Evolutionary conservation across 1,139 yeast species (phyloP).

Genomic region (Yamadazyma diddensiae): DNA sequence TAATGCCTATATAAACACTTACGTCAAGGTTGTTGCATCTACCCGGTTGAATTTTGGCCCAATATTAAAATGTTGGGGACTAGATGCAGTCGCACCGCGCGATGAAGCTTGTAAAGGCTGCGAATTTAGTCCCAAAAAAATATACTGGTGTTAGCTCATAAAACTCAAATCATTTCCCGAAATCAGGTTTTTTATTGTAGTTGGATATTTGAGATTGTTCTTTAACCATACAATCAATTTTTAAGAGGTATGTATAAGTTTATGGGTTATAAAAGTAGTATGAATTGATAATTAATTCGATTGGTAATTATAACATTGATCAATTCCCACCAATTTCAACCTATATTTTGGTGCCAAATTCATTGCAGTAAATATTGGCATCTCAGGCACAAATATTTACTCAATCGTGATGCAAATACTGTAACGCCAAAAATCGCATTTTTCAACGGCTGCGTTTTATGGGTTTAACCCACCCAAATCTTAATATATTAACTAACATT

Average conservation of each 20-base stretch:
- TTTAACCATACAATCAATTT: background rate
- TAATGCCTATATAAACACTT: background rate
- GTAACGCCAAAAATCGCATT: too few species aligned
- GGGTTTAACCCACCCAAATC: background rate
- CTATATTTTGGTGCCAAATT: too few species aligned
- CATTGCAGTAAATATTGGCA: too few species aligned
- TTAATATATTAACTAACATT: conserved; percentile 1
- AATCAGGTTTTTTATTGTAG: background rate
- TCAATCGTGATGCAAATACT: too few species aligned
- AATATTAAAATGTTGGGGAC: conserved; percentile 14
- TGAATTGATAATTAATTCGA: too few species aligned
- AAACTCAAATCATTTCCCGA: conserved; percentile 4
- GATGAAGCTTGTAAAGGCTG: conserved; percentile 5
- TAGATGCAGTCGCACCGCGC: background rate
- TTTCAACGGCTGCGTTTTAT: too few species aligned
- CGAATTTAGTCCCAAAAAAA: conserved; percentile 4
- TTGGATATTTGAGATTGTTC: background rate
- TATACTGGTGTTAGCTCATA: conserved; percentile 3
- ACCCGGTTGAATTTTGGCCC: conserved; percentile 11
- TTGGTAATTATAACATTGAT: too few species aligned
- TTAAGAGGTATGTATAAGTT: conserved; percentile 2
- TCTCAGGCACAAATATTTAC: too few species aligned
- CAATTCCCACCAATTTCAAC: too few species aligned
- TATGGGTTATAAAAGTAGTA: too few species aligned
- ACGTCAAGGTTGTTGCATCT: conserved; percentile 7